Evolutionary conservation across 805 yeast species (phyloP).

Genomic region (Ogataea neopini): DNA sequence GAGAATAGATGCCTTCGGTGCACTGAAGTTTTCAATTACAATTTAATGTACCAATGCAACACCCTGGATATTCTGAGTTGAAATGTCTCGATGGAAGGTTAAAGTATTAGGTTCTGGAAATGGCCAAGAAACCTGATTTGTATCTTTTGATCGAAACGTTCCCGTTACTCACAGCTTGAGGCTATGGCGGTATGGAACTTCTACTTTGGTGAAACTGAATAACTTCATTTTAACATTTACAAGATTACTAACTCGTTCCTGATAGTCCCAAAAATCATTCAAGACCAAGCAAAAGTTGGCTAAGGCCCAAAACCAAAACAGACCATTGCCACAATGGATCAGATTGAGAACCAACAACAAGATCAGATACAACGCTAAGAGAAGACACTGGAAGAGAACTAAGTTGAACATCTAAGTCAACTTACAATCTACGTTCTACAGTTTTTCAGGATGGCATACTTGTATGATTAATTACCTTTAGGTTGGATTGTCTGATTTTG

Average conservation of each 20-base stretch:
- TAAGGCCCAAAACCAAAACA: constrained; percentile 98
- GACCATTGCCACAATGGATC: constrained; percentile 99
- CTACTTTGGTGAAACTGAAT: neutral
- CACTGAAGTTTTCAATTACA: neutral
- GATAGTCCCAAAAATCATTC: constrained; percentile 90
- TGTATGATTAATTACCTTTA: constrained; percentile 6
- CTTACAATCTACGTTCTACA: neutral
- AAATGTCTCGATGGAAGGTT: too few relatives aligned
- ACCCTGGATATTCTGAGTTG: too few relatives aligned
- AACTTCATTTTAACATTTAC: neutral
- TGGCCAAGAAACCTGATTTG: too few relatives aligned
- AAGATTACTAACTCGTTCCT: constrained; percentile 4
- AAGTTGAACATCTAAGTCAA: constrained; percentile 87
- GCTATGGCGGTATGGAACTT: too few relatives aligned
- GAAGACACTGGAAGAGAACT: constrained; percentile 99
- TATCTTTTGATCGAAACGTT: too few relatives aligned
- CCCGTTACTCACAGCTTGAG: too few relatives aligned
- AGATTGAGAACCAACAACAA: constrained; percentile 97
- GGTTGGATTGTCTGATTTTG: constrained; percentile 3
- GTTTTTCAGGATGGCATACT: constrained; percentile 8
- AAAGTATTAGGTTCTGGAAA: too few relatives aligned
- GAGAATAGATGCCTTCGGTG: neutral
- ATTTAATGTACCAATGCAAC: too few relatives aligned
- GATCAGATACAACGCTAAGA: constrained; percentile 98
- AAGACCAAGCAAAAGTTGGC: constrained; percentile 98